Percentiles rank a stretch among this genome's conserved stretches.
These are phyloP conservation scores for Tricholoma sp. DNA, from an alignment of 768 basidiomycete species.

Conservation along the genomic window DNA sequence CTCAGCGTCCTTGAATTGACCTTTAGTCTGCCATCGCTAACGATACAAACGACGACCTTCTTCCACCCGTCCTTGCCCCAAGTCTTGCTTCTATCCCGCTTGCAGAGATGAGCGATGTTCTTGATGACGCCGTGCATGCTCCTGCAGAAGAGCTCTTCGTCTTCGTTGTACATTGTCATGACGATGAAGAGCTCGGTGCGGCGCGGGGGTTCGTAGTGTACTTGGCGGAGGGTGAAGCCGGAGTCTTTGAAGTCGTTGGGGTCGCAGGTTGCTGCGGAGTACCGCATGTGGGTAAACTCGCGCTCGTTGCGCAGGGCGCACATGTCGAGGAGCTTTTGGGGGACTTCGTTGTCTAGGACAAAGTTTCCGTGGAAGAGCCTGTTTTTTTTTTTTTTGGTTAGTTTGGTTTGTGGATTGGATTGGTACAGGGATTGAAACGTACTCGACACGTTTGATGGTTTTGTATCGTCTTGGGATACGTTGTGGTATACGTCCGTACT, in stretches of 20 bases:
- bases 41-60: conserved; percentile 93
- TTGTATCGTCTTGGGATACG: conserved; percentile 86
- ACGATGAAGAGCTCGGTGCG: conserved; percentile 95
- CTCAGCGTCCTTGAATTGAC: conserved; percentile 80
- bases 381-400: not conserved
- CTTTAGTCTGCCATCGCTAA: conserved; percentile 81
- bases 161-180: conserved; percentile 97
- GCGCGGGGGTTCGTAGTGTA: conserved; percentile 86
- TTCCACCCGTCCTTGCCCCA: conserved; percentile 99
- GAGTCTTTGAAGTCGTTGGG: conserved; percentile 84
- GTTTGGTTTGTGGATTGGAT: conserved; percentile 4
- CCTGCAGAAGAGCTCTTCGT: conserved; percentile 84
- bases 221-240: conserved; percentile 85
- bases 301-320: conserved; percentile 72
- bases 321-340: conserved; percentile 85
- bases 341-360: conserved; percentile 85
- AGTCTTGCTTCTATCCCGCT: conserved; percentile 80
- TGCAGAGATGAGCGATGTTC: conserved; percentile 87
- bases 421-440: conserved; percentile 15
- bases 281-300: conserved; percentile 95
- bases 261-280: conserved; percentile 93
- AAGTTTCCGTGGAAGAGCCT: conserved; percentile 91
- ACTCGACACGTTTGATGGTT: conserved; percentile 91
- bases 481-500: conserved; percentile 90
- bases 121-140: conserved; percentile 97